A percentile compares a stretch with the other conserved stretches of the same genome.
Conservation (phyloP, 306 rosid species). For the Cicer chorassanicum region DNA sequence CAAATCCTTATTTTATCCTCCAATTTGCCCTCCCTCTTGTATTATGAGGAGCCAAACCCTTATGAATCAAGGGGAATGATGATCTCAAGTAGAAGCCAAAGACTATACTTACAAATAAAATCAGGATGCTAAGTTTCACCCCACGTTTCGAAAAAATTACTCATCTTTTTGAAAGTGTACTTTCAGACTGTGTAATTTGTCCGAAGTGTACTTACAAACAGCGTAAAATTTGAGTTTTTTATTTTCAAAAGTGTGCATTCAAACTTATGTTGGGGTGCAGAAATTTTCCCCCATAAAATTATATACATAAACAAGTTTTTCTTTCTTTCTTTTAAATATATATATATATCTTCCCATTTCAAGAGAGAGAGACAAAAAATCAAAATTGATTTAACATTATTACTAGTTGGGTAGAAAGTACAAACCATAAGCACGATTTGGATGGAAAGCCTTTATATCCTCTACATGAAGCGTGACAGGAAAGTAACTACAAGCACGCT, state of each 20-base stretch:
- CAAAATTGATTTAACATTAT: constrained; percentile 10
- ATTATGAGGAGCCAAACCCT: neutral
- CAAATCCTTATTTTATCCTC: neutral
- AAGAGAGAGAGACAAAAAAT: neutral
- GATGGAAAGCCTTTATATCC: constrained; percentile 72
- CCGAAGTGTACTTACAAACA: no score
- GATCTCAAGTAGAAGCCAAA: neutral
- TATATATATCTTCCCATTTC: no score
- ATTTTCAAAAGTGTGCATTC: no score
- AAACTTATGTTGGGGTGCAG: no score
- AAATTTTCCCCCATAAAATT: neutral
- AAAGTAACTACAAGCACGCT: constrained; percentile 70
- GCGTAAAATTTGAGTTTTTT: no score
- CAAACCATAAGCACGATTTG: constrained; percentile 85
- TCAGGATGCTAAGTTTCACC: no score
- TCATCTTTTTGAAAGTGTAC: no score
- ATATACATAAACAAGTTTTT: neutral
- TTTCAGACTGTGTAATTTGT: no score
- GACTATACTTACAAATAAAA: neutral
- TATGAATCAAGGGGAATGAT: neutral
- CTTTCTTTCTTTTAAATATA: neutral
- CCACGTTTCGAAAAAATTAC: no score
- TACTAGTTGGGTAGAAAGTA: neutral
- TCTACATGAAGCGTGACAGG: constrained; percentile 82
- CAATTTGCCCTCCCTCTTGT: neutral